A percentile compares a stretch with the other conserved stretches of the same genome.
phyloP scores from a whole-genome alignment of 805 yeast species.

The Ogataea zsoltii region DNA sequence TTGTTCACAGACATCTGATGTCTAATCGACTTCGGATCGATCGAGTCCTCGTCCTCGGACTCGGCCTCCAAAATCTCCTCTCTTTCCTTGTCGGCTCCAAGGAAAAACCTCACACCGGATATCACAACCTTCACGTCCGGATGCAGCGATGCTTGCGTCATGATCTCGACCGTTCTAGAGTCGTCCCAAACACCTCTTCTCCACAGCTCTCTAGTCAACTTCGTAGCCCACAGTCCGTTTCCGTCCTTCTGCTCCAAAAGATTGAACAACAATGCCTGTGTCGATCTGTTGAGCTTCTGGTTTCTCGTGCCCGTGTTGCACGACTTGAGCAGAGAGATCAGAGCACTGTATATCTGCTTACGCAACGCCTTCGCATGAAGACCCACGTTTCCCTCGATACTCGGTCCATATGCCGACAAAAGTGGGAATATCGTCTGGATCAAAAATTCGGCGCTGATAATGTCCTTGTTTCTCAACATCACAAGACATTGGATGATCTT shows the following conservation, averaged over 20 bases:
- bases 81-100: constrained; percentile 94
- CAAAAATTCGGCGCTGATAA: constrained; percentile 74
- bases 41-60: constrained; percentile 63
- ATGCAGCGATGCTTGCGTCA: constrained; percentile 94
- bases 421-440: constrained; percentile 90
- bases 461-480: constrained; percentile 84
- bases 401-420: constrained; percentile 63
- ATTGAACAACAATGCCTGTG: constrained; percentile 90
- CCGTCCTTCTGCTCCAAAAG: constrained; percentile 78
- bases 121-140: constrained; percentile 83
- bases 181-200: constrained; percentile 98
- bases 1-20: constrained; percentile 85
- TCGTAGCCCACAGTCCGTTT: constrained; percentile 92
- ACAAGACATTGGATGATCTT: constrained; percentile 87
- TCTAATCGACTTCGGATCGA: constrained; percentile 70
- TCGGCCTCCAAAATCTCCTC: constrained; percentile 80
- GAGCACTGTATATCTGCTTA: constrained; percentile 75
- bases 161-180: constrained; percentile 92
- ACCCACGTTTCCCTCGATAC: constrained; percentile 44
- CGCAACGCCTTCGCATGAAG: constrained; percentile 81
- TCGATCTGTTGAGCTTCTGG: constrained; percentile 83
- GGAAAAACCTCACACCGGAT: constrained; percentile 87
- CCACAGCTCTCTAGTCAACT: constrained; percentile 94
- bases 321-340: constrained; percentile 74
- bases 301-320: constrained; percentile 88